Base-by-base conservation (phyloP, 1,284 basidiomycete species). In the Cyathus pygmaeus region DNA sequence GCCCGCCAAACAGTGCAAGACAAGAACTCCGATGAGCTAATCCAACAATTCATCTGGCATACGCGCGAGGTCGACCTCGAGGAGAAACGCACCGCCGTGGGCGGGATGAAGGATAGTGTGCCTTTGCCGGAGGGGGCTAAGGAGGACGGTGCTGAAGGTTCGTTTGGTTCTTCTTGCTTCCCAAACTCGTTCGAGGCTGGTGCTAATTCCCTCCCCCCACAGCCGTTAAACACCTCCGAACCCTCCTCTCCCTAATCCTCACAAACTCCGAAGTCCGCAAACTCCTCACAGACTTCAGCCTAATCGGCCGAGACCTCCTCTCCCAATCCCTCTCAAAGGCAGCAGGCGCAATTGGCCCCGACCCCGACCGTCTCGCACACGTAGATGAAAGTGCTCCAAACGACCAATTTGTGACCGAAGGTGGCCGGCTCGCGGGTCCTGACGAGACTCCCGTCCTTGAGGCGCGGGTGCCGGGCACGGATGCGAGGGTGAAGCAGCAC, bases 201-300 rank as follows among this genome's bases (percentile, higher is more conserved):
- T 39, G 41, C 26, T 47, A 4, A 59, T 50, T 4, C 46, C 4
- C 42, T 52, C 29, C 10, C 21, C 21, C 31, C 19, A 24, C 44
- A 91, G 95, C 94, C 19, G 87, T 91, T 50, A 85, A 86, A 59
- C 93, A 98, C 76, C 85, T 98, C n/a, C 91, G 94, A 64, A 95
- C 94, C 0, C 85, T 98, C 53, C 79, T 93, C 56, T 87, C 86
- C 24, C 90, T 98, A 67, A 85, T 98, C 70, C 83, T 94, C 66
- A 96, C 95, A 74, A 98, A 97, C 81, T 91, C 90, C 1, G 96
- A 98, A 80, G 91, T 94, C 41, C 92, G 95, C 72, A 98, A 98
- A 78, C 89, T 96, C 55, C 76, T 95, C 57, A 87, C 87, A 36
- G 95, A 97, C 78, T 88, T 94, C 67, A 89, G 89, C 29, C 75